Evolutionary conservation across 768 basidiomycete species (phyloP).

Genomic region (Hygrophoropsis aurantiaca): DNA sequence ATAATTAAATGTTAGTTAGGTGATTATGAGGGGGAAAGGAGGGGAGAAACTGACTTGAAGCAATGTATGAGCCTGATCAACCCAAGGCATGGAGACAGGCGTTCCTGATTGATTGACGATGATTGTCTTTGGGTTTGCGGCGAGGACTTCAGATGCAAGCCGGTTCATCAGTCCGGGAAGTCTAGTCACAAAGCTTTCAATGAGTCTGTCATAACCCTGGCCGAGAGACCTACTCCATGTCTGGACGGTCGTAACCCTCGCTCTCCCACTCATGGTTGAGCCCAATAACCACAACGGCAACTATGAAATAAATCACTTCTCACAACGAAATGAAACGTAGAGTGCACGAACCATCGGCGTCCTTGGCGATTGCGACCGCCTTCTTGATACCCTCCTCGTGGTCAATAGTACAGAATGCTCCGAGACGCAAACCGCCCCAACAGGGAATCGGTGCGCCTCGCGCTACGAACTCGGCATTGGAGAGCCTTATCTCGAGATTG

Average conservation of each 20-base stretch:
- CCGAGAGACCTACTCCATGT: slow-evolving; percentile 37
- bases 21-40: not conserved
- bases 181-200: slow-evolving; percentile 18
- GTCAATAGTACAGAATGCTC: slow-evolving; percentile 33
- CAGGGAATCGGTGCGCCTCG: slow-evolving; percentile 37
- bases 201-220: not conserved
- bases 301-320: slow-evolving; percentile 20
- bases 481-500: slow-evolving; percentile 29
- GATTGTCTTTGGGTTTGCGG: slow-evolving; percentile 53
- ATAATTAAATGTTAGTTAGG: slow-evolving; percentile 6
- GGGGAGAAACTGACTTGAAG: slow-evolving; percentile 34
- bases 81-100: slow-evolving; percentile 57
- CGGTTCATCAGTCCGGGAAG: slow-evolving; percentile 52
- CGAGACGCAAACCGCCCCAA: slow-evolving; percentile 41
- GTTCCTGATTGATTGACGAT: slow-evolving; percentile 55
- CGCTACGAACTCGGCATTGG: slow-evolving; percentile 20
- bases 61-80: slow-evolving; percentile 36
- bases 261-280: slow-evolving; percentile 62
- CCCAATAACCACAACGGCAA: slow-evolving; percentile 50
- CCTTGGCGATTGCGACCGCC: slow-evolving; percentile 29
- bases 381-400: slow-evolving; percentile 41
- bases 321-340: not conserved
- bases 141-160: slow-evolving; percentile 47
- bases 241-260: slow-evolving; percentile 57
- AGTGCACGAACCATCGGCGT: slow-evolving; percentile 28